These are phyloP conservation scores for Euphorbia lathyris DNA, from an alignment of 345 rosid species.

Conservation along the genomic window DNA sequence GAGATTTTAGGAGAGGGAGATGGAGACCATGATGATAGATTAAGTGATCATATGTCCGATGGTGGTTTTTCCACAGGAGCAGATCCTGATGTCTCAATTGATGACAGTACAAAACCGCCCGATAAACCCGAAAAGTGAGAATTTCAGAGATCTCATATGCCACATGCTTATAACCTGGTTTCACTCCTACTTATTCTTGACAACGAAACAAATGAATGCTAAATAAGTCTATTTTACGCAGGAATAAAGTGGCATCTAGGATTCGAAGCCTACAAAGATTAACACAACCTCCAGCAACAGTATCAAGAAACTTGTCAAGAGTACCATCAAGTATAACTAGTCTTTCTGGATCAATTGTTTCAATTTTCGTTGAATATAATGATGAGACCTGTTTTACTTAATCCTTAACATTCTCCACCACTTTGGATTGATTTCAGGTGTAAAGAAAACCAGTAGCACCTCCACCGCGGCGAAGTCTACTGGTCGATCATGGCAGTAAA, in stretches of 20 bases:
- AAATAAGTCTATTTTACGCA: conserved; percentile 12
- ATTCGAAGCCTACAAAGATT: conserved; percentile 33
- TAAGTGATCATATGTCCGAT: conserved; percentile 38
- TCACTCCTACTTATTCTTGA: not conserved
- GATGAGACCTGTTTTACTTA: not conserved
- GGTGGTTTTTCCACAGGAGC: conserved; percentile 42
- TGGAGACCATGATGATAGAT: conserved; percentile 41
- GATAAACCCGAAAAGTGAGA: conserved; percentile 44
- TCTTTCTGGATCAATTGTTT: not conserved
- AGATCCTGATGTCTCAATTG: conserved; percentile 40
- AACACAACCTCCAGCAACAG: conserved; percentile 25
- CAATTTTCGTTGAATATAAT: not conserved
- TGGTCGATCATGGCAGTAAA: conserved; percentile 42
- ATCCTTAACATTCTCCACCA: conserved; percentile 4
- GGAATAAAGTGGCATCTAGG: conserved; percentile 25
- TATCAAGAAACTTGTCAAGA: conserved; percentile 22
- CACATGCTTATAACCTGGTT: not conserved
- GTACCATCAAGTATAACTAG: conserved; percentile 37
- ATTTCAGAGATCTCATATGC: not conserved
- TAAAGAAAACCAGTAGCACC: conserved; percentile 31
- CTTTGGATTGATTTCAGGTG: conserved; percentile 31
- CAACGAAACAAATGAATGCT: not conserved
- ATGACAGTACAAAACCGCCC: conserved; percentile 29
- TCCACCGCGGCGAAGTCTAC: conserved; percentile 39
- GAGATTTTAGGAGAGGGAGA: conserved; percentile 29